A percentile compares a stretch with the other conserved stretches of the same genome.
Evolutionary conservation across 2,329 filamentous ascomycete genomes (phyloP).

Genomic region (Aspergillus jensenii): DNA sequence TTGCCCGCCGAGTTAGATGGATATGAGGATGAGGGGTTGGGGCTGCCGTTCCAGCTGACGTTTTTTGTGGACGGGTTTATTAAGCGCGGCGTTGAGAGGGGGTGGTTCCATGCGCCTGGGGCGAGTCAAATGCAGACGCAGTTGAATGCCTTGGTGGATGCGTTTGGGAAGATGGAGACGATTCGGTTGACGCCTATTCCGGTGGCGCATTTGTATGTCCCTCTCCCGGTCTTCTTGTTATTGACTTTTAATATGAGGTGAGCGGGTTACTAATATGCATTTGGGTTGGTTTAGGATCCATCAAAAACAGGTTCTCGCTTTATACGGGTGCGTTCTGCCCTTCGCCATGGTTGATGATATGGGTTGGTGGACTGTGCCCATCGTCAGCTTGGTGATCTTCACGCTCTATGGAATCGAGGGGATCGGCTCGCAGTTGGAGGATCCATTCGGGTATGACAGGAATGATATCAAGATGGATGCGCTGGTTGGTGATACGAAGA

Average conservation of each 20-base stretch:
- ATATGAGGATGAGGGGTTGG: conserved; percentile 59
- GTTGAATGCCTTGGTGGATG: conserved; percentile 56
- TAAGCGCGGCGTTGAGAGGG: conserved; percentile 54
- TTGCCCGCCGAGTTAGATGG: conserved; percentile 52
- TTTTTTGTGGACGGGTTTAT: conserved; percentile 63
- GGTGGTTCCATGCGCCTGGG: conserved; percentile 61
- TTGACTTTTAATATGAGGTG: background rate
- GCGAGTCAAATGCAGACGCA: conserved; percentile 59
- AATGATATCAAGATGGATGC: conserved; percentile 70
- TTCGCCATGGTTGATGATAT: conserved; percentile 65
- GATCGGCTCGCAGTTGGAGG: conserved; percentile 63
- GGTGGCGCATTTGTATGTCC: conserved; percentile 56
- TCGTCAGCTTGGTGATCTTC: conserved; percentile 61
- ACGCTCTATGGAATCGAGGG: conserved; percentile 65
- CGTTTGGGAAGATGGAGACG: conserved; percentile 65
- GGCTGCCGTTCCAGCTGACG: conserved; percentile 60
- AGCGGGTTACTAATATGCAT: background rate
- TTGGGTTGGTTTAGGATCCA: conserved; percentile 50
- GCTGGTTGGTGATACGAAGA: conserved; percentile 60
- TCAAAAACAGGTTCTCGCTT: conserved; percentile 62
- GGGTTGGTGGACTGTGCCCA: conserved; percentile 61
- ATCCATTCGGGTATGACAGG: conserved; percentile 65
- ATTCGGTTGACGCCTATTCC: conserved; percentile 65
- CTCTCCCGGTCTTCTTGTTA: background rate
- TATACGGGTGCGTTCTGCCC: conserved; percentile 61